phyloP scores from a whole-genome alignment of 306 rosid genomes.

The Heteromeles arbutifolia region DNA sequence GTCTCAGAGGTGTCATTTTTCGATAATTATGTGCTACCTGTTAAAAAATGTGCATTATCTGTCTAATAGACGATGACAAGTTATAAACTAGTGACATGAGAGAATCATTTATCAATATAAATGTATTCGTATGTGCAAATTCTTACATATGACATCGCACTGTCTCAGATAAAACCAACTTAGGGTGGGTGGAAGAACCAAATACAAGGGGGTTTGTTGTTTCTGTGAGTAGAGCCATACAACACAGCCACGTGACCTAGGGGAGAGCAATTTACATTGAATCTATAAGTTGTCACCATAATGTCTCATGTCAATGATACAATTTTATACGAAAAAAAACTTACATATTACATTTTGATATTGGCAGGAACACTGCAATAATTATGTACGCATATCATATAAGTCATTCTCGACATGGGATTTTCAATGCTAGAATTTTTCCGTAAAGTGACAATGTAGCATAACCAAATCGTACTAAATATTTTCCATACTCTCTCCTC shows the following conservation, averaged over 20 bases:
- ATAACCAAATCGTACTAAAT: not conserved
- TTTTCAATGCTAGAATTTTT: not conserved
- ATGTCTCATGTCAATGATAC: too few species aligned
- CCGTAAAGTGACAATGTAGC: not conserved
- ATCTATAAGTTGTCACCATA: accelerated
- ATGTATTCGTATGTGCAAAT: not conserved
- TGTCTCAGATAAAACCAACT: not conserved
- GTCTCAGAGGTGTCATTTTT: too few species aligned
- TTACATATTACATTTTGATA: too few species aligned
- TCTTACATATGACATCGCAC: not conserved
- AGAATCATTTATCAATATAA: too few species aligned
- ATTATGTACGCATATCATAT: not conserved
- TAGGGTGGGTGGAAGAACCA: not conserved
- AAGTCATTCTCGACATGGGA: too few species aligned
- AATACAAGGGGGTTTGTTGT: not conserved
- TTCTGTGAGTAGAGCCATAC: not conserved
- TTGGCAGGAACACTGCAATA: accelerated
- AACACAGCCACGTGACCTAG: not conserved
- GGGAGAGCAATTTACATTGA: too few species aligned
- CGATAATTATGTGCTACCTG: not conserved
- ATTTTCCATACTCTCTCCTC: not conserved
- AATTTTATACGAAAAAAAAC: too few species aligned
- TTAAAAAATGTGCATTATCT: not conserved
- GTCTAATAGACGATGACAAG: not conserved
- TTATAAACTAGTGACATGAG: too few species aligned